Percentiles rank a stretch among this genome's conserved stretches.
phyloP scores from a whole-genome alignment of 257 asterid genomes.

The Parsonsia alboflavescens region DNA sequence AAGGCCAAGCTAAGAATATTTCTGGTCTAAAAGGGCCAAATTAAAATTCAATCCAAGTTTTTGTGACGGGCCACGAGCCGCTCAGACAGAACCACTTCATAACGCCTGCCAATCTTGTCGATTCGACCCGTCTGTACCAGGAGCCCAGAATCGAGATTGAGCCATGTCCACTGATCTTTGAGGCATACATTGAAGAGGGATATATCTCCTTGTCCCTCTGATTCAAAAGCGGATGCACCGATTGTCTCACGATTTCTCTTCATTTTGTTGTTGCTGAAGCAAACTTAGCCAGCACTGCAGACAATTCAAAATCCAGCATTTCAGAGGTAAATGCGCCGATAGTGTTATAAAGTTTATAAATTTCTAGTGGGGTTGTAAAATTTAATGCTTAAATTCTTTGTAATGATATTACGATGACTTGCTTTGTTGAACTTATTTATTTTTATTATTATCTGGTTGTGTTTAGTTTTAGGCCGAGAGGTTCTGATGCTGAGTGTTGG shows the following conservation, averaged over 20 bases:
- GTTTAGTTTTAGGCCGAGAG: not conserved
- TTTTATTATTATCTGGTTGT: not conserved
- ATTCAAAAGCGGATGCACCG: not conserved
- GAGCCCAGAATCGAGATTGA: not conserved
- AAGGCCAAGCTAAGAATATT: not conserved
- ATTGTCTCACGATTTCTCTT: not conserved
- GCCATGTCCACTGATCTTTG: not conserved
- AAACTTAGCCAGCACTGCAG: not conserved
- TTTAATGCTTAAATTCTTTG: not conserved
- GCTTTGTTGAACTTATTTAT: not conserved
- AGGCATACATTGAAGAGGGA: not conserved
- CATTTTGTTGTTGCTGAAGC: not conserved
- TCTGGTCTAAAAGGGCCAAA: not conserved
- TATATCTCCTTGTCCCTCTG: not conserved
- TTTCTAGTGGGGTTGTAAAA: not conserved
- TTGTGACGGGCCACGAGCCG: too few species aligned
- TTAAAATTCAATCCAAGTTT: not conserved
- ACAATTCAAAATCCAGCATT: not conserved
- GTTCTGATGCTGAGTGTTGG: not conserved
- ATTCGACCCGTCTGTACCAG: not conserved
- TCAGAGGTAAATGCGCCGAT: not conserved
- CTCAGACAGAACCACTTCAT: not conserved
- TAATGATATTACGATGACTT: too few species aligned
- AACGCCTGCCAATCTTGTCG: not conserved
- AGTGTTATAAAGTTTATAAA: not conserved